Base-by-base conservation (phyloP, 2,329 filamentous ascomycete genomes). In the Neofusicoccum laricinum region DNA sequence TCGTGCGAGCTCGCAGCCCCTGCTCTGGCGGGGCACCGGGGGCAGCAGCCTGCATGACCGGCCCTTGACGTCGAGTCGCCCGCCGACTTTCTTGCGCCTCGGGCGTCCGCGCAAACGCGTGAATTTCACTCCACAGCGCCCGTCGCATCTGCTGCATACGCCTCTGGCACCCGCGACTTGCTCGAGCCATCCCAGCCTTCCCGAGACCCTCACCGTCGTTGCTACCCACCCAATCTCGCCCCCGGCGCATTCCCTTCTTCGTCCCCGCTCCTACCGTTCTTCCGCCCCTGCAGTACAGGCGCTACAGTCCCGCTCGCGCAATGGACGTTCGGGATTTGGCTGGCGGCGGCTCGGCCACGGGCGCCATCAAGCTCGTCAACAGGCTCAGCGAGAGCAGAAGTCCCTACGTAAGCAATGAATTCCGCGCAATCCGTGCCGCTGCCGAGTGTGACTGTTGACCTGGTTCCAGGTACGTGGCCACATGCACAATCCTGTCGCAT, bases 401-500 rank as follows among this genome's bases (percentile, higher is more conserved):
- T 69, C 88, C 88, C 64, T 90, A 90, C 79, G 87, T 90, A 73
- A 78, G 82, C 74, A 57, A 38, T 41, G n/a, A 2, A 30, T 14
- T 21, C 5, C 2, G 14, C 21, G 14, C n/a, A 6, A 19, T 12
- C 55, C 17, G 11, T 2, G n/a, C 40, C 12, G 53, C 36, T 15
- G 59, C 45, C 3, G 17, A 46, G 61, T 67, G 68, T 41, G 57
- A 71, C 50, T 43, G n/a, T 25, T 64, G 25, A 65, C 66, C 17
- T 32, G 62, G 25, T 30, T n/a, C 40, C 67, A 87, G 84, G 86
- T 94, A 48, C 87, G 88, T 64, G 87, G 85, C 55, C 92, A 96
- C 75, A 86, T 88, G 75, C 82, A 90, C 70, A 96, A 96, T 75
- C 88, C 89, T 1, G 93, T 98, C 41, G 88, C 89, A 71, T 99